phyloP scores from a whole-genome alignment of 2,329 filamentous ascomycete species.

The Colletotrichum abscissum region DNA sequence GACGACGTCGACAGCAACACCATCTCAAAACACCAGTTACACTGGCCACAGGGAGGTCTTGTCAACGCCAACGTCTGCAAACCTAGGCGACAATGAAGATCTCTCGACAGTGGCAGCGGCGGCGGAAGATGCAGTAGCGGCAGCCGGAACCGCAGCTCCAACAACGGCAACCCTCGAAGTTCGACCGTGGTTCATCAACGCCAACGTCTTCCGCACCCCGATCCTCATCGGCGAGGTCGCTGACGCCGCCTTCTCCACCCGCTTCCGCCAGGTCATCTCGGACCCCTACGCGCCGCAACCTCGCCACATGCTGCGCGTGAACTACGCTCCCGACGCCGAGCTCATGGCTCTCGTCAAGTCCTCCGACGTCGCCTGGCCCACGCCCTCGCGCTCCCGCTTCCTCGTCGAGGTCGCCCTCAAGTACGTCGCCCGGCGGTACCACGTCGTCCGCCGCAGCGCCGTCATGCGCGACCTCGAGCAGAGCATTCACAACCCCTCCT shows the following conservation, averaged over 20 bases:
- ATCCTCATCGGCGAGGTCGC: constrained; percentile 49
- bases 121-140: too few species aligned
- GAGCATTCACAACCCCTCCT: constrained; percentile 47
- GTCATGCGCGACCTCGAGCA: constrained; percentile 50
- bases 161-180: constrained; percentile 28
- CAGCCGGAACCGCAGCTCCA: not conserved
- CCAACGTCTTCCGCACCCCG: constrained; percentile 46
- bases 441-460: constrained; percentile 52
- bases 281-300: constrained; percentile 38
- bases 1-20: not conserved
- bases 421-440: constrained; percentile 51
- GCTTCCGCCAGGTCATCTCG: constrained; percentile 48
- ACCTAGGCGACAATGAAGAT: constrained; percentile 8
- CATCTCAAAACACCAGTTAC: not conserved
- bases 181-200: constrained; percentile 47
- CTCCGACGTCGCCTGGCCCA: constrained; percentile 49
- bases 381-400: constrained; percentile 48
- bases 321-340: constrained; percentile 45
- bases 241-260: constrained; percentile 49
- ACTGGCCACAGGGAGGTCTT: not conserved
- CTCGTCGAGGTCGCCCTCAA: constrained; percentile 53
- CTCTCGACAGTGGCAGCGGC: too few species aligned
- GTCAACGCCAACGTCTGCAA: constrained; percentile 11
- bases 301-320: constrained; percentile 46
- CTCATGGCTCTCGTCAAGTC: constrained; percentile 43